Base-by-base conservation (phyloP, 2,329 filamentous ascomycete genomes). In the Fusarium sp. region DNA sequence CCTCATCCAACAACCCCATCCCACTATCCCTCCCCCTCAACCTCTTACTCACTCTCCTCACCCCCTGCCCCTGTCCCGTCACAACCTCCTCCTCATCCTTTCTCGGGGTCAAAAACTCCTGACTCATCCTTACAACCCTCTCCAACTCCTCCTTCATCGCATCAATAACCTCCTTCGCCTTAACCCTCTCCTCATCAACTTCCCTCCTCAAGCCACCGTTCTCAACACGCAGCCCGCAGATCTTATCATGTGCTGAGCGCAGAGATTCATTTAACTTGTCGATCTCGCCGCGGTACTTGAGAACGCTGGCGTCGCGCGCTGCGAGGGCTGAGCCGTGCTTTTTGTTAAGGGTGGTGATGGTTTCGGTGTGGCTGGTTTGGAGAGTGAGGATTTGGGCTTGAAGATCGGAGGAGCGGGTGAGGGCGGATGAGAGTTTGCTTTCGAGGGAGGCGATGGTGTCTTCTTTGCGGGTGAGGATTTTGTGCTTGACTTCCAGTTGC, bases 1-100 rank as follows among this genome's bases (percentile, higher is more conserved):
- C 87, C 75, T 90, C 88, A 34, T 88, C 87, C 78, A 89, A 72
- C 30, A 90, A 81, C 0, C 87, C 88, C 56, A 90, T 75, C 0
- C 88, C 89, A 61, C 87, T 89, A 77, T 90, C 89, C 71, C 86
- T 84, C 65, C 84, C 83, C 66, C 87, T 82, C 81, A 85, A 88
- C 73, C 70, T 83, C 32, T 78, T 82, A 32, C 77, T 77, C 22
- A 34, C 28, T 28, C 78, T 79, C 52, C 80, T 80, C 6, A 76
- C n/a, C 32, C 62, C 78, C 34, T 22, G 75, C 54, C 41, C 78
- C 34, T 22, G 75, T 54, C 41, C 78, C 47, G 50, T 65, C n/a
- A 44, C 71, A 15, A 45, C 61, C 55, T 47, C 57, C 14, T 8
- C 55, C 57, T 52, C 54, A 2, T 39, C 39, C 5, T 30, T 26